Evolutionary conservation across 495 filamentous ascomycete species (phyloP).

Genomic region (Chaetomidium leptoderma): DNA sequence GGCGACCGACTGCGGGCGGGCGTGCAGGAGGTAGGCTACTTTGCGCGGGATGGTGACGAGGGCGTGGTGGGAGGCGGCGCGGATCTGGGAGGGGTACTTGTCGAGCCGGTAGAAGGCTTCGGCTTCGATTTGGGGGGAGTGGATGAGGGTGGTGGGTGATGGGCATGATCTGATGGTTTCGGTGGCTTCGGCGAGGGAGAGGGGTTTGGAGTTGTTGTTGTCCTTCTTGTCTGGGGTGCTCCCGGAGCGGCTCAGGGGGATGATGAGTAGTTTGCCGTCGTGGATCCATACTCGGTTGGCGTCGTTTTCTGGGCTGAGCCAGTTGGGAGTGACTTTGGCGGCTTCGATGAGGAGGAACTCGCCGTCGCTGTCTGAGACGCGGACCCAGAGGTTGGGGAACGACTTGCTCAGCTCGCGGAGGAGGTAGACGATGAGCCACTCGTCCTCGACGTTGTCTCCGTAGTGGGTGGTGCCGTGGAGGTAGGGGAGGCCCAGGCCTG

Average conservation of each 20-base stretch:
- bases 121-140: conserved; percentile 67
- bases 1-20: conserved; percentile 66
- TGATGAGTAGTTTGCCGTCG: conserved; percentile 65
- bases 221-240: conserved; percentile 14
- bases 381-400: conserved; percentile 74
- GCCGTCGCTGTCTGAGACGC: conserved; percentile 80
- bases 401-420: conserved; percentile 74
- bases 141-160: conserved; percentile 54
- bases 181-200: conserved; percentile 59
- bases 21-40: conserved; percentile 74
- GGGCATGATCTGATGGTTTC: conserved; percentile 50
- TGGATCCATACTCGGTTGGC: conserved; percentile 82
- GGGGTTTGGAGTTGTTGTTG: conserved; percentile 34
- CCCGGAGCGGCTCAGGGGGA: conserved; percentile 46
- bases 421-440: conserved; percentile 93
- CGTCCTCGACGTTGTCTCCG: conserved; percentile 91
- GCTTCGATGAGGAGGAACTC: conserved; percentile 95
- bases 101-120: conserved; percentile 85
- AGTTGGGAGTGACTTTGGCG: conserved; percentile 77
- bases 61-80: conserved; percentile 65
- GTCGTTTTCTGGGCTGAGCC: conserved; percentile 90
- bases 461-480: conserved; percentile 74
- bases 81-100: conserved; percentile 74
- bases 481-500: conserved; percentile 40
- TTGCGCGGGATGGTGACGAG: conserved; percentile 71